Conservation (phyloP, 306 rosid genomes). For the Mimosa bimucronata region DNA sequence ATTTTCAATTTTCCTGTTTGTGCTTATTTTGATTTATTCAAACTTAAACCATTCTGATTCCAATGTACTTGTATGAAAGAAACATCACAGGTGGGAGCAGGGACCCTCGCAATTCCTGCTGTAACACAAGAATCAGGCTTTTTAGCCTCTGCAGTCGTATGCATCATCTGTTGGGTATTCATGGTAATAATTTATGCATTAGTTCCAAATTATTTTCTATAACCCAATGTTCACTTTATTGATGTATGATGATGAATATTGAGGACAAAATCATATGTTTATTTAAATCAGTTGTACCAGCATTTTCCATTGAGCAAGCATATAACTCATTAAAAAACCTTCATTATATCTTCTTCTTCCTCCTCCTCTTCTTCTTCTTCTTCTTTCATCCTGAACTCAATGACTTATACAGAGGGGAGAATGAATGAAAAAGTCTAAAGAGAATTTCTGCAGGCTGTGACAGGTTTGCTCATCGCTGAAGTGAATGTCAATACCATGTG, state of each 20-base stretch:
- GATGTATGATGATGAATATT: background rate
- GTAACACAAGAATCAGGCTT: slow-evolving; percentile 85
- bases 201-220: slow-evolving; percentile 3
- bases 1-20: background rate
- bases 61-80: slow-evolving; percentile 30
- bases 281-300: background rate
- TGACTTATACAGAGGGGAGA: slow-evolving; percentile 4
- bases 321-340: background rate
- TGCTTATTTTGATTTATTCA: slow-evolving; percentile 4
- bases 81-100: slow-evolving; percentile 72
- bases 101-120: slow-evolving; percentile 81
- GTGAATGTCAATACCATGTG: slow-evolving; percentile 83
- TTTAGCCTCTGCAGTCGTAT: slow-evolving; percentile 68
- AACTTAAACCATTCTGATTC: slow-evolving; percentile 1
- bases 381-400: background rate
- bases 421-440: background rate
- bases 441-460: slow-evolving; percentile 62
- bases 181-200: slow-evolving; percentile 53
- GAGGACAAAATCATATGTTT: slow-evolving; percentile 1
- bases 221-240: background rate
- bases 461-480: slow-evolving; percentile 82
- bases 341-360: background rate
- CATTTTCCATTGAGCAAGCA: background rate
- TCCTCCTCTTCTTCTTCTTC: too few species aligned
- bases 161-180: slow-evolving; percentile 69